These are phyloP conservation scores for Aspergillus ruber DNA, from an alignment of 2,329 filamentous ascomycete species.

Conservation along the genomic window DNA sequence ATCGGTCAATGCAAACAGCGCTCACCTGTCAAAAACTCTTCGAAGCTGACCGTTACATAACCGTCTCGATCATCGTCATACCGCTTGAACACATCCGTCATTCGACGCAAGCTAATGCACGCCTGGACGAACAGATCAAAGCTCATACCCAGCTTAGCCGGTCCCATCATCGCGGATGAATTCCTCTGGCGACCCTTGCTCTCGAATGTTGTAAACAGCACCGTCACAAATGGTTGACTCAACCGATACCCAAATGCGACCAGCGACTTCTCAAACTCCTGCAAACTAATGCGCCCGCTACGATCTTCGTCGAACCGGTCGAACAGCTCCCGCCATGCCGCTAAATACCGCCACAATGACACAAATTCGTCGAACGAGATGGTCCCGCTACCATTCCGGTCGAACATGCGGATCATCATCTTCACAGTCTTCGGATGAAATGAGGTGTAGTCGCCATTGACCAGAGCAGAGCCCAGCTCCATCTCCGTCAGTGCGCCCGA, in stretches of 20 bases:
- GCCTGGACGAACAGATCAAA: conserved; percentile 98
- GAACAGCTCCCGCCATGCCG: conserved; percentile 88
- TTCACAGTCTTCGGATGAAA: conserved; percentile 91
- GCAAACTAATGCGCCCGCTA: conserved; percentile 75
- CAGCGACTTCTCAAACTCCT: conserved; percentile 85
- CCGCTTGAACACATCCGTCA: conserved; percentile 99
- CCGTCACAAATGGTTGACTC: conserved; percentile 71
- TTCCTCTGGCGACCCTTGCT: conserved; percentile 42
- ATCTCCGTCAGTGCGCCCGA: conserved; percentile 77
- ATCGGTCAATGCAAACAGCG: conserved; percentile 1
- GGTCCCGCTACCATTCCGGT: conserved; percentile 78
- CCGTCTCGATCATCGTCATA: conserved; percentile 96
- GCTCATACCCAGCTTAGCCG: conserved; percentile 58
- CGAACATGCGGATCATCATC: conserved; percentile 99
- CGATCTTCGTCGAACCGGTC: conserved; percentile 89
- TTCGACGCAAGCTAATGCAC: conserved; percentile 91
- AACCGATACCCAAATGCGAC: conserved; percentile 91
- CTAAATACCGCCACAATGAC: conserved; percentile 90
- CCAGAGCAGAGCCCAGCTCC: conserved; percentile 81
- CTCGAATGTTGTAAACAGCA: conserved; percentile 86
- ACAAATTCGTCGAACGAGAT: conserved; percentile 97
- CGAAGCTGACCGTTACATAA: conserved; percentile 77
- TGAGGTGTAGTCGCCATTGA: conserved; percentile 91
- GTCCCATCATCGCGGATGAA: conserved; percentile 22
- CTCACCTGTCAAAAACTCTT: conserved; percentile 66